Evolutionary conservation across 1,139 yeast genomes (phyloP).

Genomic region (Schizosaccharomyces versatilis): DNA sequence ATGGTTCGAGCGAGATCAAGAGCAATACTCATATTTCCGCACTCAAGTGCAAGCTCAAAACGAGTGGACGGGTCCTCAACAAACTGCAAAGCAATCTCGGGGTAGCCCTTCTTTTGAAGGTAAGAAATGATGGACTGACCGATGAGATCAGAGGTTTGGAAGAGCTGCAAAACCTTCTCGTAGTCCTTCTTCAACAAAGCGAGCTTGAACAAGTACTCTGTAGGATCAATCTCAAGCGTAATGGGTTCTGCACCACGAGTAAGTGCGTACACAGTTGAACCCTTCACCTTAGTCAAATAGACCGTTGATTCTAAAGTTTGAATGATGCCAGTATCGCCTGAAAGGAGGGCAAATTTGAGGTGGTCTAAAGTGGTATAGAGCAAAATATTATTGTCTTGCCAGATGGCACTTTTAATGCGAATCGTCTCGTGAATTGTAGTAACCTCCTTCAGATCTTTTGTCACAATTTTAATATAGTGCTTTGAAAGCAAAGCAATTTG

Average conservation of each 20-base stretch:
- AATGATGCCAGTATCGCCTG: constrained; percentile 87
- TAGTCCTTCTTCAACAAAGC: constrained; percentile 79
- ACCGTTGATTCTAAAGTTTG: constrained; percentile 82
- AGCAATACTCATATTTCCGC: constrained; percentile 77
- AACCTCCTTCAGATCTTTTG: constrained; percentile 51
- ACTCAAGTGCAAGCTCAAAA: constrained; percentile 84
- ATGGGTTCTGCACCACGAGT: constrained; percentile 74
- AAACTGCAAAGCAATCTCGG: constrained; percentile 82
- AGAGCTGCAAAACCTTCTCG: constrained; percentile 75
- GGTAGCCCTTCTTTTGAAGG: constrained; percentile 84
- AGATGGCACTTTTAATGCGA: constrained; percentile 87
- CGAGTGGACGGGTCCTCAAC: constrained; percentile 92
- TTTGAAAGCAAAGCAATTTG: constrained; percentile 74
- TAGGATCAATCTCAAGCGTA: constrained; percentile 64
- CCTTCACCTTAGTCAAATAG: constrained; percentile 54
- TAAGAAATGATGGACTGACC: constrained; percentile 94
- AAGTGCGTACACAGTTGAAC: constrained; percentile 53
- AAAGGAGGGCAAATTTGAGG: constrained; percentile 74
- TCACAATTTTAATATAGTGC: constrained; percentile 78
- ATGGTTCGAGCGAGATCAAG: constrained; percentile 65
- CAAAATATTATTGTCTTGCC: constrained; percentile 88
- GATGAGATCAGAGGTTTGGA: constrained; percentile 70
- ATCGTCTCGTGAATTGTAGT: constrained; percentile 90
- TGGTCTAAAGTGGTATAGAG: constrained; percentile 88
- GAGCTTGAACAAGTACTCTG: constrained; percentile 88